Evolutionary conservation across 83 land plant species (phyloP).

Genomic region (Thuja plicata): DNA sequence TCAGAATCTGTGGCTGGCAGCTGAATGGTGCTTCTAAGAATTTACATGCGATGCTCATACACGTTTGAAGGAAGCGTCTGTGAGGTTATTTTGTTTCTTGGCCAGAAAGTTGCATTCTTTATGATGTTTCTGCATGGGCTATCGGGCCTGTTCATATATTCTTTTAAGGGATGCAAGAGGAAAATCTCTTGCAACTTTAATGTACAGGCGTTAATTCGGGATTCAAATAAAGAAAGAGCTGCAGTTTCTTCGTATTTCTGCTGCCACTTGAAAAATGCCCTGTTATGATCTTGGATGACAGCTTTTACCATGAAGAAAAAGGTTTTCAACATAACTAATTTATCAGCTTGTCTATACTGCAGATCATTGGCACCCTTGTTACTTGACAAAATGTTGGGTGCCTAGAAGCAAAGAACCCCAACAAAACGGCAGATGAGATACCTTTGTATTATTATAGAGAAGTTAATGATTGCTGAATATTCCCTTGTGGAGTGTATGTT

Average conservation of each 20-base stretch:
- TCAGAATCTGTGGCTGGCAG: conserved; percentile 10
- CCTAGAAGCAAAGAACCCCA: background rate
- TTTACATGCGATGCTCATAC: background rate
- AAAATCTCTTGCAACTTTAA: background rate
- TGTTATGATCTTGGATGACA: background rate
- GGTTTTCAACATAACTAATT: background rate
- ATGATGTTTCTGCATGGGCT: background rate
- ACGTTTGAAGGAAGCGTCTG: background rate
- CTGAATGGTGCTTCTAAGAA: background rate
- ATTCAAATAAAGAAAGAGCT: background rate
- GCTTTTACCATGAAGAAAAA: background rate
- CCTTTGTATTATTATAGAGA: background rate
- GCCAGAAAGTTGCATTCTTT: background rate
- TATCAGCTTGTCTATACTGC: background rate
- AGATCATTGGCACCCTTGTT: background rate
- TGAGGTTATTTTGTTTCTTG: background rate
- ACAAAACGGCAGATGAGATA: background rate
- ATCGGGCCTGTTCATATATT: background rate
- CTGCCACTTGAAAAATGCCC: background rate
- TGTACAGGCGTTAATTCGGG: background rate
- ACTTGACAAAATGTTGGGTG: background rate
- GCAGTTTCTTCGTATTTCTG: background rate
- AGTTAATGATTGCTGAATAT: background rate
- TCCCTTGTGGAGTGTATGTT: background rate
- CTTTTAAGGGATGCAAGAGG: background rate